Evolutionary conservation across 176 grass and related monocot genomes (phyloP).

Genomic region (Saccharum officinarum): DNA sequence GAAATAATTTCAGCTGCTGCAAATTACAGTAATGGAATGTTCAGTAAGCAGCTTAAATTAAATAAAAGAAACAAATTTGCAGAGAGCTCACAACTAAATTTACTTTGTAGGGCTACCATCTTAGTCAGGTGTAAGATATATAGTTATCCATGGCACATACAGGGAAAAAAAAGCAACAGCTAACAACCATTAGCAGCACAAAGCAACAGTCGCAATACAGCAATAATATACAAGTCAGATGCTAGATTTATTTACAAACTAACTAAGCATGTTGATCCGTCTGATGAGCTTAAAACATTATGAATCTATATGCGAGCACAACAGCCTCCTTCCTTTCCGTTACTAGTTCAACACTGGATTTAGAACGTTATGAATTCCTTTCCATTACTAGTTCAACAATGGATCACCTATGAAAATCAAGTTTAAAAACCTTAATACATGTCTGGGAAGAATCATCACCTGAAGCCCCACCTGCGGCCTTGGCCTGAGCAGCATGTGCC

Average conservation of each 20-base stretch:
- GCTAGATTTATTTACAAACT: not conserved
- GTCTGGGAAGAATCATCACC: conserved; percentile 20
- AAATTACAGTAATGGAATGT: not conserved
- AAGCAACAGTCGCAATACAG: not conserved
- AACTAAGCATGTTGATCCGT: not conserved
- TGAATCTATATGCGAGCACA: not conserved
- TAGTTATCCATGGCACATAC: not conserved
- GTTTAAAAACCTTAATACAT: not conserved
- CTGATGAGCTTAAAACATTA: not conserved
- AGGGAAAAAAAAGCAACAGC: not conserved
- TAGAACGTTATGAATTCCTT: not conserved
- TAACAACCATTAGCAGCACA: not conserved
- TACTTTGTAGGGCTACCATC: not conserved
- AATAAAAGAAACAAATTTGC: not conserved
- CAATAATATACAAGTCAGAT: not conserved
- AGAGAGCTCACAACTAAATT: conserved; percentile 13
- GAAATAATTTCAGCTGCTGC: not conserved
- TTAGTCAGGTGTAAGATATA: not conserved
- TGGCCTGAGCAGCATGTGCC: conserved; percentile 80
- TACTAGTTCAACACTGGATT: not conserved
- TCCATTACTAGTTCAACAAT: not conserved
- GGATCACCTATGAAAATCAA: not conserved
- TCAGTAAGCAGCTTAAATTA: not conserved
- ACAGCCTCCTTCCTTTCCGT: not conserved
- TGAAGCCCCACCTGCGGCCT: conserved; percentile 47